These are phyloP conservation scores for Rosa multiflora DNA, from an alignment of 306 rosid species.

Conservation along the genomic window DNA sequence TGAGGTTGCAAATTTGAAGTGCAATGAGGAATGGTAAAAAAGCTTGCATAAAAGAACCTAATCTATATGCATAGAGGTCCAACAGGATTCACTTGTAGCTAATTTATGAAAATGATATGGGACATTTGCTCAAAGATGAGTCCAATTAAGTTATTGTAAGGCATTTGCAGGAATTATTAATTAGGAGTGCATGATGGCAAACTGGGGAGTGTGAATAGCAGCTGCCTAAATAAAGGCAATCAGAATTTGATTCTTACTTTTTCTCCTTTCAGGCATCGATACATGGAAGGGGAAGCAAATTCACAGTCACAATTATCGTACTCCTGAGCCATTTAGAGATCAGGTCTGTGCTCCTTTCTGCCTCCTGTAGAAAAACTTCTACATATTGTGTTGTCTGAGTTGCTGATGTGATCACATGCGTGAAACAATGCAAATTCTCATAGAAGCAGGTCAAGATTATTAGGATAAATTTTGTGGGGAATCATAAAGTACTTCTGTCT, in stretches of 20 bases:
- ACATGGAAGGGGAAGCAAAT: conserved; percentile 42
- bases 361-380: background rate
- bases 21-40: background rate
- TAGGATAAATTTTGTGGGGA: background rate
- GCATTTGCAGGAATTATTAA: background rate
- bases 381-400: background rate
- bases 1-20: background rate
- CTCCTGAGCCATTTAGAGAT: conserved; percentile 39
- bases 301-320: conserved; percentile 54
- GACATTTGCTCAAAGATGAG: background rate
- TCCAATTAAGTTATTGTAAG: background rate
- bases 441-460: background rate
- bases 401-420: background rate
- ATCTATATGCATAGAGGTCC: background rate
- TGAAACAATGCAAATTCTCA: background rate
- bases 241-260: background rate
- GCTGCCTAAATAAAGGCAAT: background rate
- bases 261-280: conserved; percentile 32
- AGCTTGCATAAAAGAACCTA: background rate
- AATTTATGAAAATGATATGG: background rate
- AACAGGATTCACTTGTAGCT: background rate
- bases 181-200: background rate
- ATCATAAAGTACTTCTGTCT: background rate
- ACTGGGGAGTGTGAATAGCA: background rate
- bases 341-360: conserved; percentile 42